phyloP scores from a whole-genome alignment of 768 basidiomycete species.

The Mrakia hoshinonis region DNA sequence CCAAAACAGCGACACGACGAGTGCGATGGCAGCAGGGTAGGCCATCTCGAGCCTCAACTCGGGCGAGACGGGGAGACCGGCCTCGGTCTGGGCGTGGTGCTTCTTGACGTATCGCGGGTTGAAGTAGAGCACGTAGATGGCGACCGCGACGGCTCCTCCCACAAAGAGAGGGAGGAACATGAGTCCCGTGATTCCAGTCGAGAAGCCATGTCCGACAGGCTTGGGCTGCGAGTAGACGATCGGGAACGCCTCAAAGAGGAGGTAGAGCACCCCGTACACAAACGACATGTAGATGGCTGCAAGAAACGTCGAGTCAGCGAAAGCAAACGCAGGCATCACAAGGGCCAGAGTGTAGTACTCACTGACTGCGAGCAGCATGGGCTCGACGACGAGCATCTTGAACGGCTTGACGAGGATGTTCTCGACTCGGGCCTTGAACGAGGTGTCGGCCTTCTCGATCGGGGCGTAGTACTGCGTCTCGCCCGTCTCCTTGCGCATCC shows the following conservation, averaged over 20 bases:
- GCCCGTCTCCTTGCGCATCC: conserved; percentile 39
- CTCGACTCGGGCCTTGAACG: conserved; percentile 33
- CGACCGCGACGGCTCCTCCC: conserved; percentile 36
- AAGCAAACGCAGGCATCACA: no score
- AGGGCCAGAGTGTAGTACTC: no score
- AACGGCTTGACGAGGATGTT: conserved; percentile 41
- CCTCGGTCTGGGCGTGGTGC: conserved; percentile 35
- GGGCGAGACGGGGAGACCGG: conserved; percentile 30
- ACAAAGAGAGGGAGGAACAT: conserved; percentile 39
- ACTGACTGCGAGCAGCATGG: conserved; percentile 36
- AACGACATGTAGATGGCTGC: conserved; percentile 43
- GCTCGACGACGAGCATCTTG: conserved; percentile 29
- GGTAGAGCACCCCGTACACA: conserved; percentile 37
- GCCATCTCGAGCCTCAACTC: conserved; percentile 28
- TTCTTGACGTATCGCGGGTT: conserved; percentile 40
- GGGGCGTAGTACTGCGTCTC: conserved; percentile 38
- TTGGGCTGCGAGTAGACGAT: conserved; percentile 35
- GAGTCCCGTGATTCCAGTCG: conserved; percentile 39
- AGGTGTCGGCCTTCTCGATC: conserved; percentile 16
- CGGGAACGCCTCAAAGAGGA: conserved; percentile 34
- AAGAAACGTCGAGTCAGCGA: no score
- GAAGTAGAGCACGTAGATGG: conserved; percentile 38
- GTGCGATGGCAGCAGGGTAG: neutral
- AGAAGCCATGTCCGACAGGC: conserved; percentile 38
- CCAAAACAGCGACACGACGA: conserved; percentile 26